phyloP scores from a whole-genome alignment of 2,329 filamentous ascomycete genomes.

The Ilyonectria destructans region DNA sequence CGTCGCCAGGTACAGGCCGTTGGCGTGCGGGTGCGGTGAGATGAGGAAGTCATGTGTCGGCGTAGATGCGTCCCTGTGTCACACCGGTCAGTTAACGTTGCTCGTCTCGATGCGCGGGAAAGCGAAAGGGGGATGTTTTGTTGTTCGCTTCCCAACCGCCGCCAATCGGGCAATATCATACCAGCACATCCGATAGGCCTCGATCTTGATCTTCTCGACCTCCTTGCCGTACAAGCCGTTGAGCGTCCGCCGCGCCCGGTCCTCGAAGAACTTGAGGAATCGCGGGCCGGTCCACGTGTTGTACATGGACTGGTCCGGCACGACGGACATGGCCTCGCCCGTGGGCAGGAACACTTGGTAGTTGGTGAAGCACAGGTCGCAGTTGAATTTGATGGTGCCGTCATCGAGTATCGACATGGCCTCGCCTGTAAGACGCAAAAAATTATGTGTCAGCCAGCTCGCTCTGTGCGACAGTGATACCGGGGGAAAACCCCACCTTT shows the following conservation, averaged over 20 bases:
- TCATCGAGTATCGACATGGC: conserved; percentile 63
- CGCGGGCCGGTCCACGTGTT: conserved; percentile 59
- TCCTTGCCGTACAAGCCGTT: conserved; percentile 61
- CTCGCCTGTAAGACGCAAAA: conserved; percentile 51
- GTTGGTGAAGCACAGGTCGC: conserved; percentile 73
- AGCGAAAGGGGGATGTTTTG: too few species aligned
- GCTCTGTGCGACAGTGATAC: not conserved
- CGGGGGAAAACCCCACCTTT: conserved; percentile 55
- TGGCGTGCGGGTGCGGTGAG: conserved; percentile 64
- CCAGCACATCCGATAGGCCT: conserved; percentile 65
- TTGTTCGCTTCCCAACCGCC: not conserved
- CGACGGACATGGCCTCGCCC: conserved; percentile 68
- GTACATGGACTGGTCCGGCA: conserved; percentile 62
- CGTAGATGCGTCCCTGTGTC: conserved; percentile 72
- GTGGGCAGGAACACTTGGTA: conserved; percentile 62
- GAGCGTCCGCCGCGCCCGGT: conserved; percentile 59
- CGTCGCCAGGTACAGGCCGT: conserved; percentile 72
- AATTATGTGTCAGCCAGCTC: conserved; percentile 26
- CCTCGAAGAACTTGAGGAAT: conserved; percentile 61
- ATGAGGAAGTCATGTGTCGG: conserved; percentile 76
- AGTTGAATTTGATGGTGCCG: conserved; percentile 74
- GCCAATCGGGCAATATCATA: conserved; percentile 40
- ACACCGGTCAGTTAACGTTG: conserved; percentile 38
- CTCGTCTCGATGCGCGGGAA: not conserved
- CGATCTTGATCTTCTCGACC: conserved; percentile 57